Percentiles rank a stretch among this genome's conserved stretches.
These are phyloP conservation scores for Phytophthora fragariae DNA, from an alignment of 352 stramenopile species.

Conservation along the genomic window DNA sequence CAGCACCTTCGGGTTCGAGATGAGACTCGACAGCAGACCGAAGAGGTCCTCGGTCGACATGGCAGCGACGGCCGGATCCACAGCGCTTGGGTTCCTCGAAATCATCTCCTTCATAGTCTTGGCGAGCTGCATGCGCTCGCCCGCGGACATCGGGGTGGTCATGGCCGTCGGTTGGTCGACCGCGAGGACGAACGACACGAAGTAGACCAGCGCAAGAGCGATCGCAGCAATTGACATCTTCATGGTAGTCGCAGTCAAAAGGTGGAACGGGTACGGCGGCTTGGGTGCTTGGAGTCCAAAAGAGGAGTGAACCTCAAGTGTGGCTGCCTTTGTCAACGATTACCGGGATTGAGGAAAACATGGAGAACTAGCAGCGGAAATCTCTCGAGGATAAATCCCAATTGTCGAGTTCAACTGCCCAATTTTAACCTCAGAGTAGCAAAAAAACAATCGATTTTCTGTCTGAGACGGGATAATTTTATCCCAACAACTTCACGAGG, in stretches of 20 bases:
- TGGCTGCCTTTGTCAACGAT: too few species aligned
- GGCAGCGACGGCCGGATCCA: neutral
- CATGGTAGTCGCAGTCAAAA: conserved; percentile 1
- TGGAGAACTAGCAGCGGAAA: neutral
- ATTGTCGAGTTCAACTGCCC: too few species aligned
- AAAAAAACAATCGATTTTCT: too few species aligned
- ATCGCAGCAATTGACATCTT: conserved; percentile 8
- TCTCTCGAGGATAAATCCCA: too few species aligned
- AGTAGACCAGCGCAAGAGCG: conserved; percentile 6
- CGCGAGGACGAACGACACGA: conserved; percentile 12
- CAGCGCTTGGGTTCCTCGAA: neutral
- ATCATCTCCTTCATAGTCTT: conserved; percentile 21
- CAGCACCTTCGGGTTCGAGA: conserved; percentile 7
- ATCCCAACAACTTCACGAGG: too few species aligned
- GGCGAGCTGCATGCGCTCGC: conserved; percentile 21
- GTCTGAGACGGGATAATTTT: too few species aligned
- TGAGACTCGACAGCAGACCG: conserved; percentile 1
- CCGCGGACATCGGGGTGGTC: neutral
- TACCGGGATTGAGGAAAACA: neutral
- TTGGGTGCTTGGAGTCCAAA: conserved; percentile 6
- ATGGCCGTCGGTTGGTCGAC: conserved; percentile 8
- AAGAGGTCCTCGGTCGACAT: conserved; percentile 21
- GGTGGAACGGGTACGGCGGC: neutral
- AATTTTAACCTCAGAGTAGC: too few species aligned
- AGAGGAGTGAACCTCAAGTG: neutral